A percentile compares a stretch with the other conserved stretches of the same genome.
Evolutionary conservation across 2,329 filamentous ascomycete genomes (phyloP).

Genomic region (Calonectria fujianensis): DNA sequence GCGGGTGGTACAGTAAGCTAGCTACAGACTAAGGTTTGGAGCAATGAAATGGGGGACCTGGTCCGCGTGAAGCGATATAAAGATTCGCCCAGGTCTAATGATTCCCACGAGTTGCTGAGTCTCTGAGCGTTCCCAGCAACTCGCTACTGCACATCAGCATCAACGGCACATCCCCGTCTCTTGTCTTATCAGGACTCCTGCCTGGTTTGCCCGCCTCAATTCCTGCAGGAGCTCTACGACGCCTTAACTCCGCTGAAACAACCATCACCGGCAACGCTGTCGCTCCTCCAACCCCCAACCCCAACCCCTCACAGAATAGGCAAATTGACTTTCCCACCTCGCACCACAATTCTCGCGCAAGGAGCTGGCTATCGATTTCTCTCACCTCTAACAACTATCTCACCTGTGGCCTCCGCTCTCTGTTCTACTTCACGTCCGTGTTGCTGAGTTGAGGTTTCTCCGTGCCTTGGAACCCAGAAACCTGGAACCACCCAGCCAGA

Average conservation of each 20-base stretch:
- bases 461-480: constrained; percentile 15
- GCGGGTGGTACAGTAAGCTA: constrained; percentile 5
- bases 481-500: constrained; percentile 29
- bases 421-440: neutral
- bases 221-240: constrained; percentile 16
- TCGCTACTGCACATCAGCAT: constrained; percentile 3
- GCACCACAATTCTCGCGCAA: constrained; percentile 25
- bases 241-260: constrained; percentile 12
- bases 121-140: constrained; percentile 19
- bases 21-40: constrained; percentile 12
- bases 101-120: constrained; percentile 19
- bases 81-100: constrained; percentile 29
- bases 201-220: neutral
- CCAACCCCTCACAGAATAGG: constrained; percentile 26
- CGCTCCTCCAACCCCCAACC: constrained; percentile 23
- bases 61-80: constrained; percentile 42
- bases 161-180: neutral
- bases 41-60: constrained; percentile 4
- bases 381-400: neutral
- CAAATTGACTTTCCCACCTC: constrained; percentile 32
- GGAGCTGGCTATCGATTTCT: neutral
- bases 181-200: constrained; percentile 25
- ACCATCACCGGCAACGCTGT: constrained; percentile 13
- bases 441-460: constrained; percentile 16
- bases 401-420: neutral